phyloP scores from a whole-genome alignment of 208 protist genomes.

The Trypanosoma congolense region DNA sequence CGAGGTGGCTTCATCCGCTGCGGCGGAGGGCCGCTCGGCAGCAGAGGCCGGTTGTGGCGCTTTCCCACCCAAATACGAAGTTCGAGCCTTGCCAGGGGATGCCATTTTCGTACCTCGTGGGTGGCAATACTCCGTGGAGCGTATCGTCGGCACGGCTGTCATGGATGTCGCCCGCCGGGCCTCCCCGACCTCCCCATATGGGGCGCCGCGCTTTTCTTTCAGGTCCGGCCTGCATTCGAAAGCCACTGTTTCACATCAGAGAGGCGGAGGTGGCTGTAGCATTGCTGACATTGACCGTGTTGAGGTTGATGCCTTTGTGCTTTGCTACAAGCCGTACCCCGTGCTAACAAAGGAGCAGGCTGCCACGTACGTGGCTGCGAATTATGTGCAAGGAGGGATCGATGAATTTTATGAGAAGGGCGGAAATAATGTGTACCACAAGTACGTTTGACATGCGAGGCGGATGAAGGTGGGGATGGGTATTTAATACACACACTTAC shows the following conservation, averaged over 20 bases:
- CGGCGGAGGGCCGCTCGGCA: neutral
- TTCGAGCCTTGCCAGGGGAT: slow-evolving; percentile 76
- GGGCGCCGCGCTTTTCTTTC: neutral
- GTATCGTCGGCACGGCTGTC: slow-evolving; percentile 48
- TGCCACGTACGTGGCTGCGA: slow-evolving; percentile 59
- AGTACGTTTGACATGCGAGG: slow-evolving; percentile 36
- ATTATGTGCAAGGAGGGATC: slow-evolving; percentile 71
- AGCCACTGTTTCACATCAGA: no score
- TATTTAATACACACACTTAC: no score
- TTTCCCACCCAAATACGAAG: slow-evolving; percentile 47
- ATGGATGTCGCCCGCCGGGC: slow-evolving; percentile 14
- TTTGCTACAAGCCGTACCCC: slow-evolving; percentile 69
- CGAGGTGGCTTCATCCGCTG: slow-evolving; percentile 13
- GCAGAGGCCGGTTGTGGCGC: no score
- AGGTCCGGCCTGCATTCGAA: neutral
- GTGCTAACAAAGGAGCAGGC: slow-evolving; percentile 55
- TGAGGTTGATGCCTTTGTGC: slow-evolving; percentile 54
- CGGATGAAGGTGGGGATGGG: neutral
- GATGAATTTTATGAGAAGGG: slow-evolving; percentile 74
- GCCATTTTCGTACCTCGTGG: slow-evolving; percentile 72
- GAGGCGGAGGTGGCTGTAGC: neutral
- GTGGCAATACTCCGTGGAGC: slow-evolving; percentile 55
- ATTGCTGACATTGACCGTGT: slow-evolving; percentile 15
- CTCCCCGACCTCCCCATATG: neutral
- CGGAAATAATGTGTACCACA: slow-evolving; percentile 56